Conservation (phyloP, 2,329 filamentous ascomycete genomes). For the Mycogone perniciosa region DNA sequence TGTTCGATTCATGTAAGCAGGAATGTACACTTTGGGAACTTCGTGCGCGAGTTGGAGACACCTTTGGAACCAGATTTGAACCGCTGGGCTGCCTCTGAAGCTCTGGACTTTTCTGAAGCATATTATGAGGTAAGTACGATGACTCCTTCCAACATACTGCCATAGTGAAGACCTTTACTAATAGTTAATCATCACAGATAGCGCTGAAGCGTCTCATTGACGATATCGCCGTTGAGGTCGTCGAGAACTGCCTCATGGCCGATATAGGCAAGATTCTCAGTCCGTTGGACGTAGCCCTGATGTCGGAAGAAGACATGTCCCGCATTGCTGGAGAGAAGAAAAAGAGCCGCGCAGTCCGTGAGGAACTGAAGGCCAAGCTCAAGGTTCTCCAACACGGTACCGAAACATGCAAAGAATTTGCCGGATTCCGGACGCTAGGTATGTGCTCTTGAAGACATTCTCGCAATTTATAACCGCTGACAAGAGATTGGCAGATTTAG, state of each 20-base stretch:
- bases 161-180: not conserved
- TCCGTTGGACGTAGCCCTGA: conserved; percentile 14
- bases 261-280: conserved; percentile 17
- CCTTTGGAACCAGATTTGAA: conserved; percentile 21
- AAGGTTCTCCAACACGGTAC: not conserved
- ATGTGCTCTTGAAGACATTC: not conserved
- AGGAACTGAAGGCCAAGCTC: not conserved
- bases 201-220: conserved; percentile 18
- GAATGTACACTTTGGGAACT: not conserved
- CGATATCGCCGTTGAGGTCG: conserved; percentile 20
- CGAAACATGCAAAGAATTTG: conserved; percentile 5
- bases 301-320: conserved; percentile 16
- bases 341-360: not conserved
- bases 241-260: conserved; percentile 18
- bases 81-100: conserved; percentile 24
- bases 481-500: not conserved
- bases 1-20: not conserved
- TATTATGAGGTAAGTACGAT: conserved; percentile 35
- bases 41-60: not conserved
- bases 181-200: conserved; percentile 8
- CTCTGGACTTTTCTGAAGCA: conserved; percentile 32
- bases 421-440: not conserved
- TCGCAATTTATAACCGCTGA: not conserved
- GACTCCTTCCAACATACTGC: too few relatives aligned
- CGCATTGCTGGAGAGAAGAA: conserved; percentile 19